Evolutionary conservation across 2,329 filamentous ascomycete genomes (phyloP).

Genomic region (Beauveria scarabaeidicola): DNA sequence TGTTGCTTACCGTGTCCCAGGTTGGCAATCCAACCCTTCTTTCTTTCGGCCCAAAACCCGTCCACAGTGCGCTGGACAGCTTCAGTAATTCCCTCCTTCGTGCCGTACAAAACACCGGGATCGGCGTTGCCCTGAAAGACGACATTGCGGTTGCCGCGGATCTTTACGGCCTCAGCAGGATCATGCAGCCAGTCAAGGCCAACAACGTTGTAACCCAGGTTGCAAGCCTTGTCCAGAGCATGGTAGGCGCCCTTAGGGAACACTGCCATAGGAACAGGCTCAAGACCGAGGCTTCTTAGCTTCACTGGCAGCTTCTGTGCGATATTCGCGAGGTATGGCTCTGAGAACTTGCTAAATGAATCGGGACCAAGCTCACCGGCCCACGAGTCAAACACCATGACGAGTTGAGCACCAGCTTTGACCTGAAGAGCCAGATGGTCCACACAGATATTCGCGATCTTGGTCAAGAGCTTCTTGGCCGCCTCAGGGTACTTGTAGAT

Average conservation of each 20-base stretch:
- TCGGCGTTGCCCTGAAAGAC: slow-evolving; percentile 94
- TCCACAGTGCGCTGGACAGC: slow-evolving; percentile 80
- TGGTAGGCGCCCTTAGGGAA: slow-evolving; percentile 99
- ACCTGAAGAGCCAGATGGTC: slow-evolving; percentile 92
- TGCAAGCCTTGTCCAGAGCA: slow-evolving; percentile 76
- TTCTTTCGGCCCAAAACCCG: slow-evolving; percentile 70
- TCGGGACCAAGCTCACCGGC: slow-evolving; percentile 83
- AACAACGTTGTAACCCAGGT: slow-evolving; percentile 86
- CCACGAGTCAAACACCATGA: slow-evolving; percentile 98
- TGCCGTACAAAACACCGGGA: slow-evolving; percentile 85
- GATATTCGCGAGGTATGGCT: slow-evolving; percentile 82
- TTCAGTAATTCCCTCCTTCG: slow-evolving; percentile 68
- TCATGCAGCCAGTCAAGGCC: slow-evolving; percentile 94
- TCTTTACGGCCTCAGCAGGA: slow-evolving; percentile 71
- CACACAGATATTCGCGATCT: slow-evolving; percentile 90
- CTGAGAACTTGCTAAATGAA: slow-evolving; percentile 74
- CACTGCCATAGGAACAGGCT: slow-evolving; percentile 88
- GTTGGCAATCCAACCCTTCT: slow-evolving; percentile 94
- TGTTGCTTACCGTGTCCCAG: slow-evolving; percentile 72
- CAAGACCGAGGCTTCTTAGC: slow-evolving; percentile 64
- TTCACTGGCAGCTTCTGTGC: slow-evolving; percentile 68
- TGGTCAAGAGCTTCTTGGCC: slow-evolving; percentile 72
- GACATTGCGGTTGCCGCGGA: slow-evolving; percentile 64
- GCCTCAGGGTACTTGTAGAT: slow-evolving; percentile 81
- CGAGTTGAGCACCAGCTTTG: slow-evolving; percentile 79